phyloP scores from a whole-genome alignment of 176 grass and related monocot genomes.

The Rhynchospora tenuis region DNA sequence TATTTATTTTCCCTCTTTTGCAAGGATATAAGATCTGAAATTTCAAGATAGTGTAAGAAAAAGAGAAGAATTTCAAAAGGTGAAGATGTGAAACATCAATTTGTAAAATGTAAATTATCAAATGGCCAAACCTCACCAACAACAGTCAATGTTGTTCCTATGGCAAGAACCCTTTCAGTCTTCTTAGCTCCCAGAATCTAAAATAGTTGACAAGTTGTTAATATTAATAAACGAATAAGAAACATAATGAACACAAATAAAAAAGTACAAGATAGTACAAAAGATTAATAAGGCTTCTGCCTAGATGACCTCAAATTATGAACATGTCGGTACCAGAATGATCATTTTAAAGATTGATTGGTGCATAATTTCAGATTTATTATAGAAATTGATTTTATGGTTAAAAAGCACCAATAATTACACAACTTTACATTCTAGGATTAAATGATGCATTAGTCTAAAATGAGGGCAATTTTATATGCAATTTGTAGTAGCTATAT shows the following conservation, averaged over 20 bases:
- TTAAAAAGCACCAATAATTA: neutral
- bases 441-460: neutral
- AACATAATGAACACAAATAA: neutral
- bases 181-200: slow-evolving; percentile 96
- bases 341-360: neutral
- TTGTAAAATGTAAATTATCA: neutral
- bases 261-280: neutral
- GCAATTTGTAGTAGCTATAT: too few relatives aligned
- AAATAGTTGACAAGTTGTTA: slow-evolving; percentile 23
- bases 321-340: neutral
- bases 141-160: slow-evolving; percentile 75
- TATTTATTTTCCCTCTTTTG: neutral
- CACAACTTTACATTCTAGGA: neutral
- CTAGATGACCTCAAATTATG: neutral
- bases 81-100: neutral
- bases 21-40: neutral
- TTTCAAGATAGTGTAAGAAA: neutral
- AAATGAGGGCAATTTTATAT: neutral
- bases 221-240: slow-evolving; percentile 23
- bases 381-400: neutral
- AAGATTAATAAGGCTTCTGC: neutral
- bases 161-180: slow-evolving; percentile 91
- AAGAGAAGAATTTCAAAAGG: neutral
- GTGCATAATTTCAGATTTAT: neutral
- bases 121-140: slow-evolving; percentile 83